Evolutionary conservation across 2,329 filamentous ascomycete genomes (phyloP).

Genomic region (Didymella glomerata): DNA sequence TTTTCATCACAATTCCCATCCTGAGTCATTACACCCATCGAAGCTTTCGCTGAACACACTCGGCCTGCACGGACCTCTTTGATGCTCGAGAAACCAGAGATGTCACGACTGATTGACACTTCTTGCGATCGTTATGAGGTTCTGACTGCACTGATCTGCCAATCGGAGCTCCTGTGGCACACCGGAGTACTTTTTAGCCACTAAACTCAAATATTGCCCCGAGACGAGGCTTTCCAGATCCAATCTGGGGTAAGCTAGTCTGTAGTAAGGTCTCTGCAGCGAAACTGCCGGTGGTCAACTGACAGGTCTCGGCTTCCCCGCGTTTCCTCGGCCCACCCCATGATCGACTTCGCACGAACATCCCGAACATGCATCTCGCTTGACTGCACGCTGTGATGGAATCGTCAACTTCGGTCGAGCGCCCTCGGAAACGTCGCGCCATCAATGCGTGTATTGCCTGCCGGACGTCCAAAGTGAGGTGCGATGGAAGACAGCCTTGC

Average conservation of each 20-base stretch:
- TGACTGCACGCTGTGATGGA: slow-evolving; percentile 6
- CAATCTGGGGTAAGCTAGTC: neutral
- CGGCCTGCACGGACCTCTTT: neutral
- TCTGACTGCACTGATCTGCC: neutral
- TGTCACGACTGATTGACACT: neutral
- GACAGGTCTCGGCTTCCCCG: slow-evolving; percentile 10
- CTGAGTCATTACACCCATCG: neutral
- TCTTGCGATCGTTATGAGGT: neutral
- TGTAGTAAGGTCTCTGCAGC: neutral
- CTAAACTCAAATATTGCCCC: neutral
- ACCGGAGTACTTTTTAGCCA: neutral
- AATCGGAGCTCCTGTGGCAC: neutral
- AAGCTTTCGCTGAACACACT: neutral
- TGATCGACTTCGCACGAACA: slow-evolving; percentile 14
- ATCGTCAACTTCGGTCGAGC: slow-evolving; percentile 14
- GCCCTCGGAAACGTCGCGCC: slow-evolving; percentile 44
- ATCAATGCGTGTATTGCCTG: slow-evolving; percentile 46
- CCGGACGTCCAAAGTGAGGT: slow-evolving; percentile 46
- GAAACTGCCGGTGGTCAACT: neutral
- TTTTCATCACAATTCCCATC: no score
- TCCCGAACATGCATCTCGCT: slow-evolving; percentile 11
- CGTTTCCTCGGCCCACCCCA: slow-evolving; percentile 11
- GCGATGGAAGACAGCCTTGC: slow-evolving; percentile 44
- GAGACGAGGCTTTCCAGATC: neutral
- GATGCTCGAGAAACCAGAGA: neutral